Conservation (phyloP, 2,329 filamentous ascomycete species). For the Epichloe sp. region DNA sequence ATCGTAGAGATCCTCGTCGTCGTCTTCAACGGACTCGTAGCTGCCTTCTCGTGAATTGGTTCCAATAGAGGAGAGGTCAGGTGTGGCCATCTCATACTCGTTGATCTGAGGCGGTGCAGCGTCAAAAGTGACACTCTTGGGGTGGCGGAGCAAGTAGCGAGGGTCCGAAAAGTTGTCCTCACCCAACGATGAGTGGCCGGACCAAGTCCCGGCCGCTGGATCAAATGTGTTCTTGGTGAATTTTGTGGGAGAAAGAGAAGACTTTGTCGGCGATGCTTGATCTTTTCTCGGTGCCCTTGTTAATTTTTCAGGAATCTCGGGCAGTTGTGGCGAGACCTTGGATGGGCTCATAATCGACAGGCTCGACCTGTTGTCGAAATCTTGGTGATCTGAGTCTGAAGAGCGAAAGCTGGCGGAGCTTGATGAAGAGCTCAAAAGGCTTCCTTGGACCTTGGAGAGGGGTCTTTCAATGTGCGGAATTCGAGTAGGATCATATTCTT, state of each 20-base stretch:
- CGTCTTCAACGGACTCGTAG: slow-evolving; percentile 71
- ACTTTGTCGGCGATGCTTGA: slow-evolving; percentile 72
- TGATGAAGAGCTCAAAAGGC: slow-evolving; percentile 50
- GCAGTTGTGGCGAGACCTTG: slow-evolving; percentile 9
- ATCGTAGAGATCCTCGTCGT: slow-evolving; percentile 49
- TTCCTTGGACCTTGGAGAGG: slow-evolving; percentile 64
- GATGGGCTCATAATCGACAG: slow-evolving; percentile 19
- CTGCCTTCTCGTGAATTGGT: slow-evolving; percentile 87
- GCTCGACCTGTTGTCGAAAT: slow-evolving; percentile 34
- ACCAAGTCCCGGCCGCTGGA: slow-evolving; percentile 54
- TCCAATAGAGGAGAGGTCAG: slow-evolving; percentile 83
- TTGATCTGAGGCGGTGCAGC: slow-evolving; percentile 86
- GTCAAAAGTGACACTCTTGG: slow-evolving; percentile 96
- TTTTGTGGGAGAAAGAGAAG: slow-evolving; percentile 60
- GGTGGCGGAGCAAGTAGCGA: slow-evolving; percentile 62
- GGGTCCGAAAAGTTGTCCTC: slow-evolving; percentile 50
- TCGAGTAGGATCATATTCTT: slow-evolving; percentile 78
- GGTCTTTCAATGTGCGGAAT: slow-evolving; percentile 71
- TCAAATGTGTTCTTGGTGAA: slow-evolving; percentile 60
- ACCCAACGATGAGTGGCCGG: slow-evolving; percentile 47
- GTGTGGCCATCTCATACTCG: slow-evolving; percentile 96
- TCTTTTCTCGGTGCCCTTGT: slow-evolving; percentile 51
- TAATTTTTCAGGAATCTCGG: slow-evolving; percentile 11
- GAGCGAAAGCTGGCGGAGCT: slow-evolving; percentile 40
- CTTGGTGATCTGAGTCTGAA: slow-evolving; percentile 29